phyloP scores from a whole-genome alignment of 2,329 filamentous ascomycete genomes.

The Juglanconis oblonga region DNA sequence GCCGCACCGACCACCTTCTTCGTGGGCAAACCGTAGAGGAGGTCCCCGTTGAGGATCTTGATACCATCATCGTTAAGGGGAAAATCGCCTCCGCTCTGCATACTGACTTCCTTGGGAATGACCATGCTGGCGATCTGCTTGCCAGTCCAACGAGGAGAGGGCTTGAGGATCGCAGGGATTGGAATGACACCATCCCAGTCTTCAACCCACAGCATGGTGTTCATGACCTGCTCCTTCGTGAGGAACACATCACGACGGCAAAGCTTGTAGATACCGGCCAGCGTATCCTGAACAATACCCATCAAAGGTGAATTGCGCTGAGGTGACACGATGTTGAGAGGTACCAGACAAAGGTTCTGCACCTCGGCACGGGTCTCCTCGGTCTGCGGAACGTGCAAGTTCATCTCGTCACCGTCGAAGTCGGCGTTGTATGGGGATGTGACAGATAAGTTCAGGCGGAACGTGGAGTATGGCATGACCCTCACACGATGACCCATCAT shows the following conservation, averaged over 20 bases:
- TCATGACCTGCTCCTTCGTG: constrained; percentile 89
- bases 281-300: constrained; percentile 98
- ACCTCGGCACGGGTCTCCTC: constrained; percentile 96
- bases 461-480: constrained; percentile 99
- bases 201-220: constrained; percentile 94
- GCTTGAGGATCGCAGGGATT: constrained; percentile 89
- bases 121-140: constrained; percentile 97
- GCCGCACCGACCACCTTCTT: constrained; percentile 95
- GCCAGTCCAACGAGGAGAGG: constrained; percentile 89
- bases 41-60: constrained; percentile 79
- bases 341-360: constrained; percentile 94
- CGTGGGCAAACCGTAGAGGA: constrained; percentile 85
- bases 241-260: constrained; percentile 90
- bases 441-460: constrained; percentile 94
- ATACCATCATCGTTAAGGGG: constrained; percentile 75
- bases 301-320: constrained; percentile 96
- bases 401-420: constrained; percentile 99
- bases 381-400: constrained; percentile 96
- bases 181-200: constrained; percentile 96
- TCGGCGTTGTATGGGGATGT: constrained; percentile 99
- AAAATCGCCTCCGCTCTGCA: constrained; percentile 60
- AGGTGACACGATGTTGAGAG: constrained; percentile 95
- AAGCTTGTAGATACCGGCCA: constrained; percentile 96
- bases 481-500: constrained; percentile 99
- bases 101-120: constrained; percentile 82